A percentile compares a stretch with the other conserved stretches of the same genome.
Conservation (phyloP, 1,284 basidiomycete genomes). For the Ustilago cynodontis region DNA sequence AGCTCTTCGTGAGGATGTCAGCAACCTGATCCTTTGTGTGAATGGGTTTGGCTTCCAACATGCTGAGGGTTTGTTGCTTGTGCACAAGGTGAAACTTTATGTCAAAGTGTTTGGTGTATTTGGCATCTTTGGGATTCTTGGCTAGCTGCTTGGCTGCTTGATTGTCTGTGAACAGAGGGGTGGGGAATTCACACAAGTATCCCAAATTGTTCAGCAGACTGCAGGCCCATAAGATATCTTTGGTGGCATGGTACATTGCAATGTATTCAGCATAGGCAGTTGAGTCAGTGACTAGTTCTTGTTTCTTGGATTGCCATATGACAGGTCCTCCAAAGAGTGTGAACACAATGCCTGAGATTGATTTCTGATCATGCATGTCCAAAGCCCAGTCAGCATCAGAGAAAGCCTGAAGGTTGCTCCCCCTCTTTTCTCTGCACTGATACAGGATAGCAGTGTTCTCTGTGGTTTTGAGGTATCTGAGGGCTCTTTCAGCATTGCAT, state of each 20-base stretch:
- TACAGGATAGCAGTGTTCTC: neutral
- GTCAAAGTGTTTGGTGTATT: too few relatives aligned
- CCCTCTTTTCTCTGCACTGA: too few relatives aligned
- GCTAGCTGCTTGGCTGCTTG: too few relatives aligned
- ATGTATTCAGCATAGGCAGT: neutral
- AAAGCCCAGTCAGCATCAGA: conserved; percentile 1
- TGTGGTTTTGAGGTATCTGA: neutral
- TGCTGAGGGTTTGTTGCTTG: too few relatives aligned
- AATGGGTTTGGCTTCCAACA: too few relatives aligned
- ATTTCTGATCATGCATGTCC: neutral
- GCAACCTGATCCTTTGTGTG: too few relatives aligned
- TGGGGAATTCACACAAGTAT: neutral
- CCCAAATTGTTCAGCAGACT: neutral
- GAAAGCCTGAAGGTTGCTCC: neutral
- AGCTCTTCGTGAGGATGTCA: too few relatives aligned
- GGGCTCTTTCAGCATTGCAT: neutral
- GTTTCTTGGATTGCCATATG: neutral
- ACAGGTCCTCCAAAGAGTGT: neutral
- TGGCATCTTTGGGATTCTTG: too few relatives aligned
- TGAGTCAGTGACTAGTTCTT: neutral
- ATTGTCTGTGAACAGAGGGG: too few relatives aligned
- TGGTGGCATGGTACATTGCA: neutral
- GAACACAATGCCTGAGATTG: neutral
- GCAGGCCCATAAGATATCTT: neutral
- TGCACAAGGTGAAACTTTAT: too few relatives aligned